phyloP scores from a whole-genome alignment of 148 eudicot genomes.

The Suaeda aralocaspica region DNA sequence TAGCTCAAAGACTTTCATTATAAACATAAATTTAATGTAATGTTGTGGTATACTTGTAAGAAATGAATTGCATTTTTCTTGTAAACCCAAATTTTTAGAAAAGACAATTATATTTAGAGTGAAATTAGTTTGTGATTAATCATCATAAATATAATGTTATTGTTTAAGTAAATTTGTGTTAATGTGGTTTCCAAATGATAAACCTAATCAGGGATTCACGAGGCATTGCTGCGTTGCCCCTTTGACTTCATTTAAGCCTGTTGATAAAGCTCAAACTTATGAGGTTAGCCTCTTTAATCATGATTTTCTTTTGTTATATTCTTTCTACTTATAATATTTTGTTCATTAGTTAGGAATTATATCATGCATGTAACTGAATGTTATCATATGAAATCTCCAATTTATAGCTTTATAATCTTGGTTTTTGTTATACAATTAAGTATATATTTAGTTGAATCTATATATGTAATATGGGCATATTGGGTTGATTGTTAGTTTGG shows the following conservation, averaged over 20 bases:
- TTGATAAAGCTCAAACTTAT: constrained; percentile 20
- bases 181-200: constrained; percentile 24
- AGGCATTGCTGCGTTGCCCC: constrained; percentile 32
- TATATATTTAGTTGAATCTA: no score
- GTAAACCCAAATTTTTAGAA: background rate
- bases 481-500: no score
- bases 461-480: no score
- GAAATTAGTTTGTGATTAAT: background rate
- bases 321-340: background rate
- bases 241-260: constrained; percentile 28
- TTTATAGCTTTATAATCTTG: no score
- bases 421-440: no score
- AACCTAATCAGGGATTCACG: constrained; percentile 36
- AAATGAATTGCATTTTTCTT: background rate
- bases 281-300: constrained; percentile 30
- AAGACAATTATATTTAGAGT: background rate
- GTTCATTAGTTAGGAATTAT: no score
- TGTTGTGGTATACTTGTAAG: background rate
- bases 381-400: no score
- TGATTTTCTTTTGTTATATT: background rate
- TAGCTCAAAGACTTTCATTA: no score
- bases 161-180: background rate
- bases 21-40: background rate
- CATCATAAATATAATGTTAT: background rate
- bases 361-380: no score